These are phyloP conservation scores for Cladophialophora exuberans DNA, from an alignment of 2,329 filamentous ascomycete genomes.

Conservation along the genomic window DNA sequence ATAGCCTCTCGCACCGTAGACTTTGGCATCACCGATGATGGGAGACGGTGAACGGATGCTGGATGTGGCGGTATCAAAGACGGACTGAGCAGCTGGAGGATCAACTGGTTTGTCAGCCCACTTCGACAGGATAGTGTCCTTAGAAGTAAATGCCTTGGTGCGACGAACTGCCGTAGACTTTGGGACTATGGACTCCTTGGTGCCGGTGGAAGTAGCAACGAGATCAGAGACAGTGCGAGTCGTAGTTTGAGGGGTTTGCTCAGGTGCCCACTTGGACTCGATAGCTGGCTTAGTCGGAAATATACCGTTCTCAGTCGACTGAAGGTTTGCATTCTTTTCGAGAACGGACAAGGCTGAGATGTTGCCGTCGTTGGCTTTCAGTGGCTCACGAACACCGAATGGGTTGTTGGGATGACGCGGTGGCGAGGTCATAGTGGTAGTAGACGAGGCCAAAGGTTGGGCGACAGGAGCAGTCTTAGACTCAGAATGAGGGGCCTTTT, in stretches of 20 bases:
- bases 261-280: not conserved
- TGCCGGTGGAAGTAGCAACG: not conserved
- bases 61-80: not conserved
- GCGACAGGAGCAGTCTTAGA: not conserved
- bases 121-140: conserved; percentile 15
- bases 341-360: not conserved
- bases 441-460: not conserved
- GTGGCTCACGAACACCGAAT: conserved; percentile 18
- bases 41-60: not conserved
- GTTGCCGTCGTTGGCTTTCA: not conserved
- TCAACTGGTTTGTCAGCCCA: conserved; percentile 7
- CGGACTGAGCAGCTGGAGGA: not conserved
- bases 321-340: not conserved
- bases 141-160: not conserved
- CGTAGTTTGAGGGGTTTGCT: too few species aligned
- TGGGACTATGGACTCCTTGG: not conserved
- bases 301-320: not conserved
- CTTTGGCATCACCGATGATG: conserved; percentile 14
- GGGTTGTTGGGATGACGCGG: conserved; percentile 9
- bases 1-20: not conserved
- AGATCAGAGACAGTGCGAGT: not conserved
- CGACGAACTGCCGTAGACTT: not conserved
- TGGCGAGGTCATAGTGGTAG: not conserved
- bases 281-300: not conserved
- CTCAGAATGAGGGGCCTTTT: not conserved